Conservation (phyloP, 148 eudicot species). For the Diospyros kaki region DNA sequence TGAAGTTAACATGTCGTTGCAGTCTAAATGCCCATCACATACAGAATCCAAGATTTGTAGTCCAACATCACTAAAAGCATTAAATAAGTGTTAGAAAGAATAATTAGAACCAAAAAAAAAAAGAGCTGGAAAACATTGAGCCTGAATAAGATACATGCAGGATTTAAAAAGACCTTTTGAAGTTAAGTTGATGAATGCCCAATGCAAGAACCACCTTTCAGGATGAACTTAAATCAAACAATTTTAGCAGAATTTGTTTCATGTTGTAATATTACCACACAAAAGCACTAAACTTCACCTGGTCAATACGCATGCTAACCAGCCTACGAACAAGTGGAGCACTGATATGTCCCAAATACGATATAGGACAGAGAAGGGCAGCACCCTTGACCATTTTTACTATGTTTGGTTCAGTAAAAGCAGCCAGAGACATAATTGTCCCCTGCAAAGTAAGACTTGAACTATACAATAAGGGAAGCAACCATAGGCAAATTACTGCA, state of each 20-base stretch:
- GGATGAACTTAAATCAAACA: conserved; percentile 1
- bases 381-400: conserved; percentile 83
- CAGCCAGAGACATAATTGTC: conserved; percentile 92
- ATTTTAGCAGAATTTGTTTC: conserved; percentile 5
- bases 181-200: conserved; percentile 91
- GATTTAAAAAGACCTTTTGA: conserved; percentile 51
- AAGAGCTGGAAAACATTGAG: neutral
- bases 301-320: conserved; percentile 74
- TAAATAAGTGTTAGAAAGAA: neutral
- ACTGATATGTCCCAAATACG: conserved; percentile 78
- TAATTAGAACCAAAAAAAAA: neutral
- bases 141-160: conserved; percentile 5
- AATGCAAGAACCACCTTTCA: conserved; percentile 68
- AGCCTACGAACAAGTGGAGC: conserved; percentile 66
- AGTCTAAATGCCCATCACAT: conserved; percentile 75
- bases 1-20: conserved; percentile 58
- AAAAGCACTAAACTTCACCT: conserved; percentile 36
- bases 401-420: conserved; percentile 75
- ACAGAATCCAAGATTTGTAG: conserved; percentile 55
- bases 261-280: conserved; percentile 7
- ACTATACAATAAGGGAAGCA: neutral
- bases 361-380: conserved; percentile 90
- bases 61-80: conserved; percentile 55
- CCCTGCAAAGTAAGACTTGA: conserved; percentile 48
- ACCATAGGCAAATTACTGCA: neutral